Percentiles rank a stretch among this genome's conserved stretches.
These are phyloP conservation scores for Colletotrichum tanaceti DNA, from an alignment of 2,329 filamentous ascomycete genomes.

Conservation along the genomic window DNA sequence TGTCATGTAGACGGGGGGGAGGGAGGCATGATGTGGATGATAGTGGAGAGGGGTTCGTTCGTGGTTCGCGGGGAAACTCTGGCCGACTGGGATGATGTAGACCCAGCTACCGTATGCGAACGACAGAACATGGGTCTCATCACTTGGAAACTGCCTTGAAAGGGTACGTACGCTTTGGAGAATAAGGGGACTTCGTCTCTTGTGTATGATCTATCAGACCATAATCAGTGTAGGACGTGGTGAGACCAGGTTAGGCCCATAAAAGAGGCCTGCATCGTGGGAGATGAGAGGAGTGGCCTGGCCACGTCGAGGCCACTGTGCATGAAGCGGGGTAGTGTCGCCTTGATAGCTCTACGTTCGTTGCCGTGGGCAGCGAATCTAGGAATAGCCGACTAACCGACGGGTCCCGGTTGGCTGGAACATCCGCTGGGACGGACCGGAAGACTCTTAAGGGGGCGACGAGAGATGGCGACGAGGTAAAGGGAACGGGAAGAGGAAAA, in stretches of 20 bases:
- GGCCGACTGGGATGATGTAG: slow-evolving; percentile 23
- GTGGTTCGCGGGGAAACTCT: slow-evolving; percentile 40
- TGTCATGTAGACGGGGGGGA: background rate
- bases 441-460: background rate
- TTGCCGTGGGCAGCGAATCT: background rate
- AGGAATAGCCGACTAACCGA: slow-evolving; percentile 30
- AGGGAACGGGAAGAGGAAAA: background rate
- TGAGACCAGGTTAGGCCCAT: slow-evolving; percentile 2
- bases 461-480: background rate
- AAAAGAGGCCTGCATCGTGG: background rate
- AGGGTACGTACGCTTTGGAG: slow-evolving; percentile 3
- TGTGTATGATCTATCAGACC: slow-evolving; percentile 4
- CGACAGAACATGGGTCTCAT: background rate
- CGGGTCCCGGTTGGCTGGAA: slow-evolving; percentile 19
- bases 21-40: background rate
- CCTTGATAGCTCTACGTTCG: background rate
- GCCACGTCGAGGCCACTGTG: background rate
- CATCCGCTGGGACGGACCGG: slow-evolving; percentile 17
- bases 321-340: background rate
- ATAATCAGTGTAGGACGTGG: background rate
- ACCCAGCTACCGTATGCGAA: background rate
- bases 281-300: slow-evolving; percentile 5
- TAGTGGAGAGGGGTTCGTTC: slow-evolving; percentile 15
- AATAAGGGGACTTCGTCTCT: slow-evolving; percentile 5
- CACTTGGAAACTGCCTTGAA: background rate